Percentiles rank a stretch among this genome's conserved stretches.
Conservation (phyloP, 208 protist genomes). For the Leishmania martiniquensis region DNA sequence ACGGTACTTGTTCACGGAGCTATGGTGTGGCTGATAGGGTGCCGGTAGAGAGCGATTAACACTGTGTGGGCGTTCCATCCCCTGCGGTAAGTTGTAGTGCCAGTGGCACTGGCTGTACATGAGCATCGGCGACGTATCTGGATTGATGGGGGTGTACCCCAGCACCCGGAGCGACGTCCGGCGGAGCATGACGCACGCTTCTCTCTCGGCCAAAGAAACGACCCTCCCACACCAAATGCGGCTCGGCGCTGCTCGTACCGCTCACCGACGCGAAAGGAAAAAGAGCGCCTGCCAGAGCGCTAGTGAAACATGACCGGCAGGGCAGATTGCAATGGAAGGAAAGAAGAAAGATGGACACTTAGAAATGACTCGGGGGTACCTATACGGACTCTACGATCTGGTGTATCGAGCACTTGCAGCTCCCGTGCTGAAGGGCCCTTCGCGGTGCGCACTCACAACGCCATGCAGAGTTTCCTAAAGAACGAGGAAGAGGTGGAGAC, state of each 20-base stretch:
- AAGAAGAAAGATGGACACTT: neutral
- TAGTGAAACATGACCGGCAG: constrained; percentile 4
- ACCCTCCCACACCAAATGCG: neutral
- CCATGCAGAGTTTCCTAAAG: neutral
- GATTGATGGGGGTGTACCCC: constrained; percentile 86
- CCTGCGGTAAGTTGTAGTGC: constrained; percentile 91
- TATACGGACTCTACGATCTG: neutral
- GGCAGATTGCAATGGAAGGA: neutral
- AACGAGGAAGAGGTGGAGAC: neutral
- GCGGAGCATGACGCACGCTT: constrained; percentile 53
- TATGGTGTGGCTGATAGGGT: constrained; percentile 67
- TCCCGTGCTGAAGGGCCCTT: neutral
- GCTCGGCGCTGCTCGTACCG: neutral
- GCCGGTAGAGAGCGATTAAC: constrained; percentile 81
- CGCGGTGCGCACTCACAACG: neutral
- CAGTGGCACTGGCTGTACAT: constrained; percentile 89
- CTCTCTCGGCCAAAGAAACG: too few relatives aligned
- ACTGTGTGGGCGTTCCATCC: constrained; percentile 80
- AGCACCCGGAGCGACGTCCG: constrained; percentile 44
- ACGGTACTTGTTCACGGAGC: constrained; percentile 79
- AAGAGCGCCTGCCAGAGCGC: neutral
- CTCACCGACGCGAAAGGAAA: neutral
- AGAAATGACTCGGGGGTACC: neutral
- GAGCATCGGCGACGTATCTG: constrained; percentile 90
- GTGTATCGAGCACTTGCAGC: neutral